Evolutionary conservation across 2,329 filamentous ascomycete genomes (phyloP), one percentile per base, ranked within the genome.

Genomic region (Colletotrichum orbiculare): DNA sequence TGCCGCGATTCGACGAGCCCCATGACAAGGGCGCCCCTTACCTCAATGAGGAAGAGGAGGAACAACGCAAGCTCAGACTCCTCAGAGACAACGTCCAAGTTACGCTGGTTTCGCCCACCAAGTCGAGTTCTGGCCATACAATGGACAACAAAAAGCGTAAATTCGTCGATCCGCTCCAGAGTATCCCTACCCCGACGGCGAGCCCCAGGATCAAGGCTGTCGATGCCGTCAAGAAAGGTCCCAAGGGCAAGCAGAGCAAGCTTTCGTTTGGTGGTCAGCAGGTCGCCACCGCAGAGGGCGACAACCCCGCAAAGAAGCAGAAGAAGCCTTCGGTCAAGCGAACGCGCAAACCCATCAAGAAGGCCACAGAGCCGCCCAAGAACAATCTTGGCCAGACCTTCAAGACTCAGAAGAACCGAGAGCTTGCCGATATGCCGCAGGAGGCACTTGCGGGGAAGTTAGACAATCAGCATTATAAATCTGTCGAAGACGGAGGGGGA

Each of bases 1-100:
- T 91, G 34, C 87, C 87, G 5, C 85, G 76, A 13, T 89, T 86
- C 83, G 83, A 90, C 68, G 81, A 83, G 67, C 83, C 85, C 61
- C 85, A 85, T 17, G 77, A 82, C 43, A 82, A 83, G 48, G 81
- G 81, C 56, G 80, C 81, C 57, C 77, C 83, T 38, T 79, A 83
- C 58, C 74, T 83, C 11, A 77, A 78, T 60, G 79, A 82, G 64
- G 77, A 80, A 60, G 80, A 81, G 60, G 77, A 80, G 68, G 77
- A 79, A 55, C 73, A 71, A 25, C 76, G 68, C 35, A 70, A 75
- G 49, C 74, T 78, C 49, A 74, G 75, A 46, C 71, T 82, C 42
- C 75, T 73, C 37, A 73, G 75, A 49, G 73, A 76, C 34, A 76
- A 76, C 47, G 70, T 84, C 17, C 76, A 82, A 66, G 79, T 86